These are phyloP conservation scores for Huntiella abstrusa DNA, from an alignment of 2,329 filamentous ascomycete species.

Conservation along the genomic window DNA sequence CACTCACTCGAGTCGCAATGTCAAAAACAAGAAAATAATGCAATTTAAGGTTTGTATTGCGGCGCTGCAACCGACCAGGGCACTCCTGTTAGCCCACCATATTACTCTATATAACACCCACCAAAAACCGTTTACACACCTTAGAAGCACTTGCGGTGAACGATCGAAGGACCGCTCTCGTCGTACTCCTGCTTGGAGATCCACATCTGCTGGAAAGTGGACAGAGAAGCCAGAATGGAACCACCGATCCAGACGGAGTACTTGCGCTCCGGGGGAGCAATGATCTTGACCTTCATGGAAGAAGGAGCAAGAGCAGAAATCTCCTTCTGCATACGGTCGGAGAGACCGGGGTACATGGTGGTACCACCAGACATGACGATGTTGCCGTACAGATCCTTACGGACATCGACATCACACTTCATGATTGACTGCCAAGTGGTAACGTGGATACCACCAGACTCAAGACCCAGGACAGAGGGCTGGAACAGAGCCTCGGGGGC, in stretches of 20 bases:
- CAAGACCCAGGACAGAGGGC: conserved; percentile 92
- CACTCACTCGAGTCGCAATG: not conserved
- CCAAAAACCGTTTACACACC: conserved; percentile 26
- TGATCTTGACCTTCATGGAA: conserved; percentile 99
- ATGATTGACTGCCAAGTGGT: conserved; percentile 99
- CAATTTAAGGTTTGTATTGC: conserved; percentile 17
- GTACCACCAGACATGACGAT: conserved; percentile 99
- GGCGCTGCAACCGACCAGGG: conserved; percentile 14
- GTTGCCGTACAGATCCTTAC: conserved; percentile 99
- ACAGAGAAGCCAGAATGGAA: conserved; percentile 97
- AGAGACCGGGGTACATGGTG: conserved; percentile 99
- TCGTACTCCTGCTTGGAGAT: conserved; percentile 99
- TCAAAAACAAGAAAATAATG: conserved; percentile 8
- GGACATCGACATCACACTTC: conserved; percentile 99
- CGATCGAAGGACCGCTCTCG: conserved; percentile 97
- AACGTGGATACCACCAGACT: conserved; percentile 97
- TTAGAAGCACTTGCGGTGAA: conserved; percentile 99
- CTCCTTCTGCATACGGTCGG: conserved; percentile 99
- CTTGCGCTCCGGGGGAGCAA: conserved; percentile 98
- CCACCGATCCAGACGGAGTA: conserved; percentile 99
- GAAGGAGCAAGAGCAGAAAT: conserved; percentile 98
- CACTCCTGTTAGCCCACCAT: conserved; percentile 14
- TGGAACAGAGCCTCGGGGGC: conserved; percentile 99
- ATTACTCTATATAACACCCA: not conserved
- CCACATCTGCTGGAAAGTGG: conserved; percentile 99